Conservation (phyloP, 805 yeast species). For the Saccharomycopsis fodiens region DNA sequence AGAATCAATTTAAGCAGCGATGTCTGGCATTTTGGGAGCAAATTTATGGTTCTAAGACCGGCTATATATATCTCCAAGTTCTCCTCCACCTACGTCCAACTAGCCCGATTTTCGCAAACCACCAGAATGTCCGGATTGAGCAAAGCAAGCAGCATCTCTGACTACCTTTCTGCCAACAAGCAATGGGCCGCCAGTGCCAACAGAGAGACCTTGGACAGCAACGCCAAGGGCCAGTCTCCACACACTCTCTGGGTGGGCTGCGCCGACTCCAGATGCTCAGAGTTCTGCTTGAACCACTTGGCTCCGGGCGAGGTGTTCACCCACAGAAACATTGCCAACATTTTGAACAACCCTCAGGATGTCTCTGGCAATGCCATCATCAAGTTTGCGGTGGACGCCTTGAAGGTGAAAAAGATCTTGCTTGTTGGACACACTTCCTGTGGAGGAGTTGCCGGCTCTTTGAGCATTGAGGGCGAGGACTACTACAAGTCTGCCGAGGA, state of each 20-base stretch:
- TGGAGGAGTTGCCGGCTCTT: constrained; percentile 83
- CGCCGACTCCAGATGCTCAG: constrained; percentile 86
- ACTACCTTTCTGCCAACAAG: constrained; percentile 14
- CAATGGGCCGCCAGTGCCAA: constrained; percentile 10
- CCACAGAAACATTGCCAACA: constrained; percentile 81
- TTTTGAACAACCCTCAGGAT: constrained; percentile 59
- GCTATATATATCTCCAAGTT: background rate
- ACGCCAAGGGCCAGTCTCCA: constrained; percentile 83
- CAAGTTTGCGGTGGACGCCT: constrained; percentile 80
- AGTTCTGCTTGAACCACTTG: constrained; percentile 56
- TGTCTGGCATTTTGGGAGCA: background rate
- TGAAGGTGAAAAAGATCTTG: constrained; percentile 72
- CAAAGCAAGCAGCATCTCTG: constrained; percentile 9
- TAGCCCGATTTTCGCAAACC: too few relatives aligned
- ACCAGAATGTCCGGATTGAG: background rate
- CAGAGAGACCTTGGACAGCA: constrained; percentile 27
- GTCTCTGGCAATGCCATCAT: constrained; percentile 67
- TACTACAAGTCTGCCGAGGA: constrained; percentile 44
- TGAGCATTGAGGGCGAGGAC: constrained; percentile 34
- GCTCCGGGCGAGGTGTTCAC: constrained; percentile 89
- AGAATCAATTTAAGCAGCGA: background rate
- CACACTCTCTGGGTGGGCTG: constrained; percentile 94
- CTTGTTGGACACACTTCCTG: constrained; percentile 95
- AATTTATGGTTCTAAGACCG: background rate
- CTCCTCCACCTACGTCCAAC: background rate